These are phyloP conservation scores for Oryza glumipatula DNA, from an alignment of 176 grass and related monocot species.

Conservation along the genomic window DNA sequence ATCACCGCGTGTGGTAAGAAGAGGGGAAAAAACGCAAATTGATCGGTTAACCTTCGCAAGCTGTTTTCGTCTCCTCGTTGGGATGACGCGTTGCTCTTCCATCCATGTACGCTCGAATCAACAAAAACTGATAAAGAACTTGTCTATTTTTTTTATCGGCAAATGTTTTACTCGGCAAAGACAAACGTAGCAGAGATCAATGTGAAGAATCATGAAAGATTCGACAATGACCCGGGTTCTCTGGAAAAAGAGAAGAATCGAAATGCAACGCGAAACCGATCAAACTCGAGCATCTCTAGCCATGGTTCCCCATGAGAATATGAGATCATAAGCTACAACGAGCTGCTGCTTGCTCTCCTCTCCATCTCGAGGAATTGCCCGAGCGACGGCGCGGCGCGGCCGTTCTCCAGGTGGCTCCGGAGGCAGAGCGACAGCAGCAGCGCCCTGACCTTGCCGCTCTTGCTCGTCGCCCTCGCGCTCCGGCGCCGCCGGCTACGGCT, in stretches of 20 bases:
- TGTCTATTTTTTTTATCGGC: background rate
- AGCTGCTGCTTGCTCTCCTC: slow-evolving; percentile 39
- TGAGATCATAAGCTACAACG: background rate
- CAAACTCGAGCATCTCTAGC: background rate
- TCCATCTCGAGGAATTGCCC: slow-evolving; percentile 66
- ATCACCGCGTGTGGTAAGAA: too few relatives aligned
- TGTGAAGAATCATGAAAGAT: background rate
- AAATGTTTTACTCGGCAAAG: background rate
- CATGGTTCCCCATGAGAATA: background rate
- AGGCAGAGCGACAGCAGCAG: slow-evolving; percentile 68
- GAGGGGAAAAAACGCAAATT: too few relatives aligned
- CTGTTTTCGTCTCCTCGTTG: background rate
- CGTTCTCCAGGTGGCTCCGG: slow-evolving; percentile 49
- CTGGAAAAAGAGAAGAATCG: background rate
- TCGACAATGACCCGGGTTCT: background rate
- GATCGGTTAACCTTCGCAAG: background rate
- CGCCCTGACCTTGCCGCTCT: slow-evolving; percentile 55
- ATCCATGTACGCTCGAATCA: background rate
- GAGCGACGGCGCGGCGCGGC: slow-evolving; percentile 52
- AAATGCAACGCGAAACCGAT: background rate
- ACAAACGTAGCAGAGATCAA: background rate
- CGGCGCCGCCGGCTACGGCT: slow-evolving; percentile 35
- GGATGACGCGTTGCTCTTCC: background rate
- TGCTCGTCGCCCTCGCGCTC: slow-evolving; percentile 41
- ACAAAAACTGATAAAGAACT: background rate